phyloP scores from a whole-genome alignment of 441 rosid species.

The Corymbia citriodora region DNA sequence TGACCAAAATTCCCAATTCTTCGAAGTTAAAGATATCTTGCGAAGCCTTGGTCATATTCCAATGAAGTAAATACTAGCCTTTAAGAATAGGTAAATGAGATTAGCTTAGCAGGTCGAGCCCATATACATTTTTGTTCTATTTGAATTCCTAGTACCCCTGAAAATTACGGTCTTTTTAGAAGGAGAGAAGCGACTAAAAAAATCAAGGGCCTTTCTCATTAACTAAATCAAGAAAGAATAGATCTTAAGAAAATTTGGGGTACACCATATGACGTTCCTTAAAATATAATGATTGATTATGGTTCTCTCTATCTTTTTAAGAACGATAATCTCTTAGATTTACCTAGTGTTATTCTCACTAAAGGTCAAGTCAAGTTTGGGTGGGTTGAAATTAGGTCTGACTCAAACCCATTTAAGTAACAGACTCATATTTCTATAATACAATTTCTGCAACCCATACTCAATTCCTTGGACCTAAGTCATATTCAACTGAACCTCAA shows the following conservation, averaged over 20 bases:
- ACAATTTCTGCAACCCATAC: not conserved
- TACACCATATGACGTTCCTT: not conserved
- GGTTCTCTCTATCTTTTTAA: not conserved
- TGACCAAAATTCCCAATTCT: too few species aligned
- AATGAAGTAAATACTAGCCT: not conserved
- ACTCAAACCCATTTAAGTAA: not conserved
- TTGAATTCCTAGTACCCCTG: too few species aligned
- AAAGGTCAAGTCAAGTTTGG: not conserved
- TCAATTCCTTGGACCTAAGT: not conserved
- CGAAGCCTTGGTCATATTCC: not conserved
- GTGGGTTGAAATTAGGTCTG: fast-evolving
- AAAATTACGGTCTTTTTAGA: not conserved
- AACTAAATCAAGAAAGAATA: not conserved
- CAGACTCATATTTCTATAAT: too few species aligned
- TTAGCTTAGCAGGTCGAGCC: not conserved
- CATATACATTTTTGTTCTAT: not conserved
- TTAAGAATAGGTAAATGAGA: not conserved
- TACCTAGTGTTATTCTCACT: fast-evolving
- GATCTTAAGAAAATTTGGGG: not conserved
- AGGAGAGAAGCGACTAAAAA: not conserved
- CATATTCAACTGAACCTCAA: not conserved
- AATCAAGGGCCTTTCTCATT: not conserved
- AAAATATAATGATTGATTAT: too few species aligned
- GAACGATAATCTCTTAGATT: not conserved
- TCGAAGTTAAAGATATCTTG: not conserved